Base-by-base conservation (phyloP, 139 green algal species). In the Chlorella sp. region DNA sequence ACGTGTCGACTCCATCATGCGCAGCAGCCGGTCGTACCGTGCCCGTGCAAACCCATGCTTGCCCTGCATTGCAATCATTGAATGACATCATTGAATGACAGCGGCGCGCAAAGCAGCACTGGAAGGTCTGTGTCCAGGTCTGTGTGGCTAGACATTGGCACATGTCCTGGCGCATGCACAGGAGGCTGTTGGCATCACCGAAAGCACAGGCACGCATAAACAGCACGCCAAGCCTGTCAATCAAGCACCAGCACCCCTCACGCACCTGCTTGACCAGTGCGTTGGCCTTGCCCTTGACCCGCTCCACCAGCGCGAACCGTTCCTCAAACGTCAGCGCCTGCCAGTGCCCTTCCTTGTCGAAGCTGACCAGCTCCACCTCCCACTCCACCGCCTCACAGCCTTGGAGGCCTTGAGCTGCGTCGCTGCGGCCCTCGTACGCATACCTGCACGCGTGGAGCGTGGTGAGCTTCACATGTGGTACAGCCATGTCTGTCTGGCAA, bases 341-440 rank as follows among this genome's bases (percentile, higher is more conserved):
- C 84, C 81, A 87, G 79, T 89, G 82, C 5, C 76, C 78, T 69
- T 88, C 79, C 59, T 70, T 70, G n/a, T 93, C 70, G 75, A 94
- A 95, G 49, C 50, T 35, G 5, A 91, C 5, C 59, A 95, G 81
- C 83, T 90, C 79, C 35, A 93, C 71, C 71, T 95, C 83, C 62
- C 87, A 93, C 71, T 92, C 81, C 29, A 93, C 80, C 2, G 49
- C 34, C 1, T 63, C 62, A 2, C 35, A 32, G 1, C 26, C 29
- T 1, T 34, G 26, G 0, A 85, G 34, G 23, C 71, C 83, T 4
- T 71, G 29, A 1, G 83, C 80, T 3, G 31, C 31, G 50, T 88
- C 82, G 2, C 59, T 30, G 2, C 76, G 76, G 1, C 62, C 76
- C 32, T 31, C 42, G 65, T 84, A 84, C 20, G 51, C 74, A 24